phyloP scores from a whole-genome alignment of 371 early-diverging fungal genomes.

The Mycotypha africana region DNA sequence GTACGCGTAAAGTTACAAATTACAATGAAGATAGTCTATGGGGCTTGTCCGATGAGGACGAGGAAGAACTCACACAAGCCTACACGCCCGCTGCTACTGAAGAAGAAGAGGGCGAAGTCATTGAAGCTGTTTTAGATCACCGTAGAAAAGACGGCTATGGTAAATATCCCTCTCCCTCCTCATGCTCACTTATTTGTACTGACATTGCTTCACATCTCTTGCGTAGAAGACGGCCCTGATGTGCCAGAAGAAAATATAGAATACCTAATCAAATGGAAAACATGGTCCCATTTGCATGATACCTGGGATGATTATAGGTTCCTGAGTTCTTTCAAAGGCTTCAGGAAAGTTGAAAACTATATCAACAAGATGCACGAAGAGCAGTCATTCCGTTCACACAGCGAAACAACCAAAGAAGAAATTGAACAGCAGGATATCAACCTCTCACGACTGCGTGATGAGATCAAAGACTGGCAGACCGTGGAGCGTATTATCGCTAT shows the following conservation, averaged over 20 bases:
- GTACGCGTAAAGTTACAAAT: slow-evolving; percentile 39
- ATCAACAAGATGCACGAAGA: slow-evolving; percentile 64
- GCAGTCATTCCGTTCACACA: slow-evolving; percentile 56
- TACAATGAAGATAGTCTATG: slow-evolving; percentile 51
- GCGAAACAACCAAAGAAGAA: slow-evolving; percentile 74
- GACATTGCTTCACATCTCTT: neutral
- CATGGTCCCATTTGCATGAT: slow-evolving; percentile 85
- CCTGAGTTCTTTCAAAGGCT: slow-evolving; percentile 75
- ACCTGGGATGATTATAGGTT: slow-evolving; percentile 81
- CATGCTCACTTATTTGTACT: neutral
- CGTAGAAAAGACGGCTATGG: slow-evolving; percentile 23
- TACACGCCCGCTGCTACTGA: slow-evolving; percentile 26
- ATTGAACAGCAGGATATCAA: slow-evolving; percentile 84
- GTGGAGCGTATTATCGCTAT: slow-evolving; percentile 87
- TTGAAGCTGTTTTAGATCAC: slow-evolving; percentile 60
- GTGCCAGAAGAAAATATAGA: slow-evolving; percentile 64
- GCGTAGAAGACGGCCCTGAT: slow-evolving; percentile 36
- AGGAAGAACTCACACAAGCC: neutral
- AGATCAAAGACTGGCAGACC: slow-evolving; percentile 75
- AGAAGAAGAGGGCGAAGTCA: slow-evolving; percentile 58
- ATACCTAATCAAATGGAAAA: slow-evolving; percentile 92
- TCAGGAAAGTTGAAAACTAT: slow-evolving; percentile 88
- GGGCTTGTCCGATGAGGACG: slow-evolving; percentile 40
- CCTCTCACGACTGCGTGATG: slow-evolving; percentile 74
- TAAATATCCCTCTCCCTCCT: slow-evolving; percentile 7